A percentile compares a stretch with the other conserved stretches of the same genome.
Conservation (phyloP, 1,139 yeast species). For the Sugiyamaella neomexicana region DNA sequence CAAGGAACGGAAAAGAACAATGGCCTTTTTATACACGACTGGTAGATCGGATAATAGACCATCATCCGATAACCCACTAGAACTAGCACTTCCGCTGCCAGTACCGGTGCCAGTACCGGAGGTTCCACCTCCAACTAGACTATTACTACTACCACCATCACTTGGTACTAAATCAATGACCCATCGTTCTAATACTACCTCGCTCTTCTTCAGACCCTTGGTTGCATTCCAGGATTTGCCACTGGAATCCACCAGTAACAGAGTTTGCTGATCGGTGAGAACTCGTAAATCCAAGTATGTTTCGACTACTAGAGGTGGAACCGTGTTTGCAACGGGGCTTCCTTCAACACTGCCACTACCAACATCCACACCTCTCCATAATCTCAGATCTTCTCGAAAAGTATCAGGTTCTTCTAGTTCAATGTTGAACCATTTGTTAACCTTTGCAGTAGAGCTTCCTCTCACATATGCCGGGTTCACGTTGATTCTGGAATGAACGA, state of each 20-base stretch:
- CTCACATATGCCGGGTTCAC: slow-evolving; percentile 16
- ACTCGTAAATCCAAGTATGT: slow-evolving; percentile 72
- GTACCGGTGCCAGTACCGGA: too few relatives aligned
- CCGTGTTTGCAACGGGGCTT: slow-evolving; percentile 23
- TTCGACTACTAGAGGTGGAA: slow-evolving; percentile 85
- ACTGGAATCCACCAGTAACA: slow-evolving; percentile 56
- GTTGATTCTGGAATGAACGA: slow-evolving; percentile 45
- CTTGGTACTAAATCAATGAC: slow-evolving; percentile 59
- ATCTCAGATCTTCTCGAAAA: slow-evolving; percentile 55
- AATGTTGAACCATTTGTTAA: slow-evolving; percentile 61
- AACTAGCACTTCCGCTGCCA: slow-evolving; percentile 51
- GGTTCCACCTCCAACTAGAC: slow-evolving; percentile 64
- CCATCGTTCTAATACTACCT: slow-evolving; percentile 92
- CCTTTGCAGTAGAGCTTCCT: slow-evolving; percentile 27
- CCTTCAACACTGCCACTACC: slow-evolving; percentile 3
- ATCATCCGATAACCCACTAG: slow-evolving; percentile 57
- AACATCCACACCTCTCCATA: slow-evolving; percentile 53
- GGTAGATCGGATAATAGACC: slow-evolving; percentile 68
- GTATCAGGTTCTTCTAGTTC: slow-evolving; percentile 52
- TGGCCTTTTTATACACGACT: slow-evolving; percentile 69
- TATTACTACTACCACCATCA: slow-evolving; percentile 43
- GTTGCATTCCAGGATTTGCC: slow-evolving; percentile 52
- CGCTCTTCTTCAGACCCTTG: slow-evolving; percentile 61
- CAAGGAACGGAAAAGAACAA: slow-evolving; percentile 70
- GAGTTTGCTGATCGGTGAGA: slow-evolving; percentile 58